phyloP scores from a whole-genome alignment of 1,284 basidiomycete genomes.

The Austroboletus olivaceoglutinosus region DNA sequence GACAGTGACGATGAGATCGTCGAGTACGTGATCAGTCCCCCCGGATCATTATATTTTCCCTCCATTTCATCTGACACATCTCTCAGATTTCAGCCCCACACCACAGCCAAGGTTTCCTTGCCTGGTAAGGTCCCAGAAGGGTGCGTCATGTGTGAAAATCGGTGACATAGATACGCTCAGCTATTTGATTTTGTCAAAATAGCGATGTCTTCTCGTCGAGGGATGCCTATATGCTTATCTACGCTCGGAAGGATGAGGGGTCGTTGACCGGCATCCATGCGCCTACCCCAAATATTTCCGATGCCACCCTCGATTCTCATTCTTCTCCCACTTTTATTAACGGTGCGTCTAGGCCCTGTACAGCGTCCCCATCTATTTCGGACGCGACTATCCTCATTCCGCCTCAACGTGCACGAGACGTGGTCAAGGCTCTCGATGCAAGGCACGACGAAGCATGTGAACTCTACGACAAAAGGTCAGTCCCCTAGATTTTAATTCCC shows the following conservation, averaged over 20 bases:
- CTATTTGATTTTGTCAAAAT: slow-evolving; percentile 24
- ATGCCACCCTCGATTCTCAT: slow-evolving; percentile 17
- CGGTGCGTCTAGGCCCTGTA: slow-evolving; percentile 14
- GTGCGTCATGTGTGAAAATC: slow-evolving; percentile 17
- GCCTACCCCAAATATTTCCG: slow-evolving; percentile 21
- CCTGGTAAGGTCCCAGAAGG: slow-evolving; percentile 26
- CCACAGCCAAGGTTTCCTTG: slow-evolving; percentile 26
- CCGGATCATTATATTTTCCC: slow-evolving; percentile 12
- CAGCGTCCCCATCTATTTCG: slow-evolving; percentile 9
- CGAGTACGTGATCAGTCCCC: slow-evolving; percentile 36
- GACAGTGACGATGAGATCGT: slow-evolving; percentile 60
- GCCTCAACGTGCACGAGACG: slow-evolving; percentile 50
- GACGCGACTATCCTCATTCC: slow-evolving; percentile 36
- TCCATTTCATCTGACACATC: slow-evolving; percentile 22
- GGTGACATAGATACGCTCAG: slow-evolving; percentile 12
- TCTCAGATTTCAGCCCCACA: slow-evolving; percentile 22
- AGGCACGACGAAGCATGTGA: slow-evolving; percentile 52
- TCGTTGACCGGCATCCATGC: slow-evolving; percentile 17
- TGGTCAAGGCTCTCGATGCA: slow-evolving; percentile 57
- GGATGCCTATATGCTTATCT: slow-evolving; percentile 93
- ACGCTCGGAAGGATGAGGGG: slow-evolving; percentile 48
- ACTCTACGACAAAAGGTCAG: slow-evolving; percentile 50
- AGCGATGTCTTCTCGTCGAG: slow-evolving; percentile 56
- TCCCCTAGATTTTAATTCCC: slow-evolving; percentile 16
- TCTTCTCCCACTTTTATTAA: slow-evolving; percentile 17